A percentile compares a stretch with the other conserved stretches of the same genome.
phyloP scores from a whole-genome alignment of 257 asterid genomes.

The Solanum corneliomulleri region DNA sequence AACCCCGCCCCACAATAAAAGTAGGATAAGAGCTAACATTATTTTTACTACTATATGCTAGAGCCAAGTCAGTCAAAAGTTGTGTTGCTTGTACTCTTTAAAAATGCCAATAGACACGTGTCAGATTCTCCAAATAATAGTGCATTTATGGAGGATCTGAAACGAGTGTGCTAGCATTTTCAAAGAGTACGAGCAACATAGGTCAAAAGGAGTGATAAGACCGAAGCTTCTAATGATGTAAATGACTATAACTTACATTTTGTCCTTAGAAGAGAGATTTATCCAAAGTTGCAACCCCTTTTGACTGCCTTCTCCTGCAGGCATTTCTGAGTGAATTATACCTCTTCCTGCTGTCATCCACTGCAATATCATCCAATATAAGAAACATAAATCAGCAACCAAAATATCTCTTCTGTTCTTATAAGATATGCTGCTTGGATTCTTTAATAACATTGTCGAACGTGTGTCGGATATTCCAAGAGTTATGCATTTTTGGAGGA shows the following conservation, averaged over 20 bases:
- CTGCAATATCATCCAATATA: constrained; percentile 21
- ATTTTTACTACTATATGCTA: not conserved
- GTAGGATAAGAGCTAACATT: not conserved
- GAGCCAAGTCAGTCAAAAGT: not conserved
- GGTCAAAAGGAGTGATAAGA: not conserved
- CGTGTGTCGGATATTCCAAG: not conserved
- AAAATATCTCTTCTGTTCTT: not conserved
- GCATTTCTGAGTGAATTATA: constrained; percentile 95
- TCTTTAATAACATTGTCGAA: not conserved
- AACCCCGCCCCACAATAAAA: not conserved
- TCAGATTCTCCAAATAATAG: not conserved
- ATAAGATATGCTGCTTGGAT: not conserved
- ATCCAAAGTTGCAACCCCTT: constrained; percentile 84
- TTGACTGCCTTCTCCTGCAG: constrained; percentile 66
- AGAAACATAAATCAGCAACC: not conserved
- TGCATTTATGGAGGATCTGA: not conserved
- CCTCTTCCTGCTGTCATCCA: constrained; percentile 99
- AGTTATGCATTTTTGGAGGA: not conserved
- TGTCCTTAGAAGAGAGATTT: constrained; percentile 83
- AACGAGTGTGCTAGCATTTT: not conserved
- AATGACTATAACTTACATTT: constrained; percentile 42
- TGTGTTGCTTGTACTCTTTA: not conserved
- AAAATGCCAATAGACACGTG: not conserved
- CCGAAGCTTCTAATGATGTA: not conserved
- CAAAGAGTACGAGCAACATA: not conserved